Base-by-base conservation (phyloP, 148 eudicot genomes). In the Vaccinium myrtillus region DNA sequence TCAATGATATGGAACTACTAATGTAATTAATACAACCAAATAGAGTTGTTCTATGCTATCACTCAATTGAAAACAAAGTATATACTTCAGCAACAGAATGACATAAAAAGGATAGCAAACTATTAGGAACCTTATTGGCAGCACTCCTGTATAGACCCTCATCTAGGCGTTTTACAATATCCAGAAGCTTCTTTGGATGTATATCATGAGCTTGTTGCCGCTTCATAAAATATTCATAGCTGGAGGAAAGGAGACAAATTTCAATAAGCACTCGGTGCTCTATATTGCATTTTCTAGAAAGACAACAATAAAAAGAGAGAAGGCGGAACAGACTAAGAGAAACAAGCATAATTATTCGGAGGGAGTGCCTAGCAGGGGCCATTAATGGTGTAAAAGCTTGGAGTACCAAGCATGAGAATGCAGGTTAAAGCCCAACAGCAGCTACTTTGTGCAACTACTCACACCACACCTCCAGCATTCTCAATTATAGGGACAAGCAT, bases 81-180 rank as follows among this genome's bases (percentile, higher is more conserved):
- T 15, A 23, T 23, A n/a, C 16, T 77, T 49, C 30, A 49, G 9
- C 27, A 50, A 13, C 39, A 70, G 13, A 27, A 14, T 48, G 12
- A 84, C 16, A 53, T 56, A 21, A 15, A 81, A 70, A 49, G 65
- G 27, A 36, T 14, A 83, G 49, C 25, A 56, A 50, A 59, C 16
- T 36, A n/a, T 56, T 80, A 56, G 19, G 83, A 82, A 97, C 99
- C 99, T 85, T 90, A 77, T 96, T 43, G 15, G 84, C 2, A 84
- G 99, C 94, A 87, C 75, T 70, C 86, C 79, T 93, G 74, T 90
- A 93, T 77, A 97, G 85, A 58, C 90, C 91, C 74, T 94, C 98
- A 76, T 97, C 99, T 85, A 97, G 85, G 82, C 98, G 98, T 86
- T 65, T 92, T 23, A 94, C 91, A 54, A 97, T 79, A 86, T 93